Evolutionary conservation across 306 rosid genomes (phyloP), one percentile per base, ranked within the genome.

Genomic region (Fagus crenata): DNA sequence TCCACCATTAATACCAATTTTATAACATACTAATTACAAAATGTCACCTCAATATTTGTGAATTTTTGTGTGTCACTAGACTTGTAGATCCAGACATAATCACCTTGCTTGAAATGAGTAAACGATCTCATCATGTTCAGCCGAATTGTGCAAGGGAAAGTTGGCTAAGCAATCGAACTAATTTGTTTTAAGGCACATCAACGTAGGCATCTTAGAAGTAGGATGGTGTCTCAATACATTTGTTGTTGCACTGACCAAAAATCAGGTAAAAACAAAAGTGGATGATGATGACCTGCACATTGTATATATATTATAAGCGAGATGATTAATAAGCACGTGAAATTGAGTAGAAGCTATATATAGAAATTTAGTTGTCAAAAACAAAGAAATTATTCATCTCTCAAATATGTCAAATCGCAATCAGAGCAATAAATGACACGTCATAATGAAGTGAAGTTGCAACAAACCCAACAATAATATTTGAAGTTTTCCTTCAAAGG

Each of bases 401-500:
- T 28, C 14, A 31, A 58, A 22, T 22, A 22, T 22, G 28, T 22
- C 28, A 22, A 22, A 76, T 79, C 82, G 70, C 84, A 78, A 74
- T 54, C 40, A 51, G 81, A 58, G 63, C 70, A 73, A 78, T 74
- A 78, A 74, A 84, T 75, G 78, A 81, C 77, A 80, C 79, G 43
- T 81, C 72, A 74, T 76, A 37, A 46, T 83, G 89, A 88, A 55
- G 80, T 71, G 87, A 89, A 70, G 75, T 84, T 77, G 37, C 91
- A 89, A 76, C 93, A 55, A 85, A 87, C 85, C 37, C 60, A 58
- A 58, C 67, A 67, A 40, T 64, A 33, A 64, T 72, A 83, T 73
- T 77, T 83, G 53, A 69, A 79, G 81, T 83, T 69, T 80, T 84
- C 83, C 93, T 89, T 89, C 85, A 76, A 89, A 85, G 88, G 86